Percentiles rank a stretch among this genome's conserved stretches.
Evolutionary conservation across 768 basidiomycete species (phyloP).

Genomic region (Sarcomyxa edulis): DNA sequence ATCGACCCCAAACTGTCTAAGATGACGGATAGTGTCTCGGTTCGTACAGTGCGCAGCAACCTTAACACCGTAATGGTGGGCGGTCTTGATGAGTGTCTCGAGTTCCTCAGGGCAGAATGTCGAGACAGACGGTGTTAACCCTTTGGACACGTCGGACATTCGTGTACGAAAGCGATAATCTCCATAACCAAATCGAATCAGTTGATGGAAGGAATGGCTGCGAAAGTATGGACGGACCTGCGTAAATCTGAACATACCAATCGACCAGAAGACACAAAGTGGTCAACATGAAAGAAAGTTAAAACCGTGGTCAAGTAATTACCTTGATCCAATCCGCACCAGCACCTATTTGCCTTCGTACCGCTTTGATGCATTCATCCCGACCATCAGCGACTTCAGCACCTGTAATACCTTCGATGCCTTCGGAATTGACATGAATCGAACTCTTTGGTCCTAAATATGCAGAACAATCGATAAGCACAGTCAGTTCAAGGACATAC

Average conservation of each 20-base stretch:
- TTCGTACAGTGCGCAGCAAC: conserved; percentile 51
- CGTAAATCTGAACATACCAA: conserved; percentile 47
- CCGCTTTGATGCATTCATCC: conserved; percentile 48
- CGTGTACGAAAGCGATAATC: conserved; percentile 53
- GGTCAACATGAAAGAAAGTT: conserved; percentile 2
- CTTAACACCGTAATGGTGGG: conserved; percentile 47
- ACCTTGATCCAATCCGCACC: conserved; percentile 71
- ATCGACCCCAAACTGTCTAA: conserved; percentile 38
- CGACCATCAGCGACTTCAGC: conserved; percentile 56
- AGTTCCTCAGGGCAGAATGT: conserved; percentile 45
- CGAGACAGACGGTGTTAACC: conserved; percentile 25
- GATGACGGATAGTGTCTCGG: conserved; percentile 22
- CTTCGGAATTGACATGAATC: conserved; percentile 39
- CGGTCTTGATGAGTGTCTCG: conserved; percentile 42
- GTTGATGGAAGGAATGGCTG: too few relatives aligned
- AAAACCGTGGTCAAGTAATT: not conserved
- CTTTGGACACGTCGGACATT: conserved; percentile 26
- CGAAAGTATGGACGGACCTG: too few relatives aligned
- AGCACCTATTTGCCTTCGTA: conserved; percentile 56
- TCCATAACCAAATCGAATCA: too few relatives aligned
- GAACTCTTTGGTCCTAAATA: conserved; percentile 47
- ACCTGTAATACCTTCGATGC: conserved; percentile 51
- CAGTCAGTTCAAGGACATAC: conserved; percentile 4
- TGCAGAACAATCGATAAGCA: conserved; percentile 3
- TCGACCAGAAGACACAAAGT: conserved; percentile 6